phyloP scores from a whole-genome alignment of 2,329 filamentous ascomycete species.

The Tympanopsis confertula region DNA sequence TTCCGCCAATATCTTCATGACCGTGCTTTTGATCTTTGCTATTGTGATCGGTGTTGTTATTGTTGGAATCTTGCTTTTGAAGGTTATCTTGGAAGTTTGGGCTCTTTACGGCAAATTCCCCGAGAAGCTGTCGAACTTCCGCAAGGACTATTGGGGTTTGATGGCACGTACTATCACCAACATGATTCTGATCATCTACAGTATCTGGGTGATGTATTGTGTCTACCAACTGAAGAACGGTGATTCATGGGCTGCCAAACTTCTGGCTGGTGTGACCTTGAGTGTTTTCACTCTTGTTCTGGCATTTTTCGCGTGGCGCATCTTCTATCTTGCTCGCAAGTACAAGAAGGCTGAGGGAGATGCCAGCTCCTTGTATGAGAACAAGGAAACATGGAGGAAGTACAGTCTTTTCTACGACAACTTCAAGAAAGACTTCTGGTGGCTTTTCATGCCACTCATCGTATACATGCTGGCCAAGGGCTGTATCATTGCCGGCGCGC shows the following conservation, averaged over 20 bases:
- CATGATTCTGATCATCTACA: slow-evolving; percentile 82
- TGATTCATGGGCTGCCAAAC: slow-evolving; percentile 86
- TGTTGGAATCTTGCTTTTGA: slow-evolving; percentile 77
- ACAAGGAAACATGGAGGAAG: slow-evolving; percentile 85
- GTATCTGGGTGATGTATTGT: slow-evolving; percentile 90
- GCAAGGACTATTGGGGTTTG: slow-evolving; percentile 91
- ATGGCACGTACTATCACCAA: slow-evolving; percentile 82
- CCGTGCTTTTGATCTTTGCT: slow-evolving; percentile 75
- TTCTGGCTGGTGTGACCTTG: slow-evolving; percentile 72
- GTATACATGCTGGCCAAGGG: slow-evolving; percentile 86
- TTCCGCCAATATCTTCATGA: slow-evolving; percentile 90
- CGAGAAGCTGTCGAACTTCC: slow-evolving; percentile 67
- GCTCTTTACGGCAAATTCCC: slow-evolving; percentile 82
- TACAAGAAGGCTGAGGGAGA: slow-evolving; percentile 70
- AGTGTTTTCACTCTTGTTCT: slow-evolving; percentile 69
- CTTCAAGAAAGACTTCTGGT: slow-evolving; percentile 93
- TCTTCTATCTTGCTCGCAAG: slow-evolving; percentile 63
- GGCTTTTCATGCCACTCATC: slow-evolving; percentile 84
- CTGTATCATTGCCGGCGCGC: slow-evolving; percentile 69
- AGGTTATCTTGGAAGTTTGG: slow-evolving; percentile 84
- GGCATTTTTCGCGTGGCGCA: slow-evolving; percentile 74
- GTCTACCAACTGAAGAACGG: slow-evolving; percentile 89
- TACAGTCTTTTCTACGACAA: slow-evolving; percentile 96
- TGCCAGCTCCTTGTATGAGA: slow-evolving; percentile 62
- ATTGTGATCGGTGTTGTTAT: slow-evolving; percentile 76